Evolutionary conservation across 352 stramenopile genomes (phyloP), one percentile per base, ranked within the genome.

Genomic region (Blastocystis sp.): DNA sequence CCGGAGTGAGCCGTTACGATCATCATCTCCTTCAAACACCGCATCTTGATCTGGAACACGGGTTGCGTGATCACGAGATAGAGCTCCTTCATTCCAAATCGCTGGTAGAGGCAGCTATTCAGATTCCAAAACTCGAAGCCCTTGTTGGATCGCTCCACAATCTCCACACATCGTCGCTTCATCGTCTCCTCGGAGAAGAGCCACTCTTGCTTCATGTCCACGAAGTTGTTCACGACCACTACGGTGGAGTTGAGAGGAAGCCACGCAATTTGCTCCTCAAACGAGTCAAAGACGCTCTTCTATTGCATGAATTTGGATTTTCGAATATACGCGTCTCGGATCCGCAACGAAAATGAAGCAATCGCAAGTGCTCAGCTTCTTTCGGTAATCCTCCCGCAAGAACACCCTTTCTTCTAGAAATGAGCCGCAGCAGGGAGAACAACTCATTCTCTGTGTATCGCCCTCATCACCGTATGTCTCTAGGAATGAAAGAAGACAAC

Each of bases 301-400:
- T 81, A 66, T 21, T 4, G 24, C 24, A 43, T 3, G 43, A 24
- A 28, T 24, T 9, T 21, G 4, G 0, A 52, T 43, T 34, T 17
- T 40, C 64, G 28, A 64, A 24, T 17, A 6, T 66, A 81, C 71
- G 11, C 3, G 3, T 19, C 71, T 45, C 6, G 71, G 71, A 81
- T 81, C 48, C 45, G 45, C 71, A 14, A 63, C 38, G 43, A 81
- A 81, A 21, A 81, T 45, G 60, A 64, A 81, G 66, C 71, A 81
- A 21, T 57, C 43, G 24, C 71, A 81, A 10, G n/a, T 40, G 28
- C 43, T 65, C 3, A 66, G 28, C 54, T 48, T 24, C n/a, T 66
- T 45, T 60, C 66, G 19, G 6, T n/a, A 7, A n/a, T 10, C 42
- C 38, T 43, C 14, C 10, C 6, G n/a, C 9, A 21, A 19, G 17